phyloP scores from a whole-genome alignment of 345 rosid species.

The Citrus inodora region DNA sequence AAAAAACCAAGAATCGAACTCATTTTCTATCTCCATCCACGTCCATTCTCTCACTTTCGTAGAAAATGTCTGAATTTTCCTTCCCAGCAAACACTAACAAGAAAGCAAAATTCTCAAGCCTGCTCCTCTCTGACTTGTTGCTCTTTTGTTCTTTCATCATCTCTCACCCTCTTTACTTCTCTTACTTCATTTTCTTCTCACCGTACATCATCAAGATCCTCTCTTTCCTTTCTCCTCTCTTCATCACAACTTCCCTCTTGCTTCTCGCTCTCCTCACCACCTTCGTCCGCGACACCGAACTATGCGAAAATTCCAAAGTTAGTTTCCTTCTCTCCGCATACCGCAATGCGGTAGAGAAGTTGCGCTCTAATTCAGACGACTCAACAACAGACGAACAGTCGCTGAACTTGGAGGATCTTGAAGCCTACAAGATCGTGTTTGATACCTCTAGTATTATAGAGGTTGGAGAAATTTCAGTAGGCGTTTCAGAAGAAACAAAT shows the following conservation, averaged over 20 bases:
- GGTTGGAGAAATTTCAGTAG: conserved; percentile 12
- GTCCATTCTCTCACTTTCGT: background rate
- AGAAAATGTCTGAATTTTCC: conserved; percentile 49
- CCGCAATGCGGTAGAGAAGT: conserved; percentile 36
- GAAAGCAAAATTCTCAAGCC: conserved; percentile 26
- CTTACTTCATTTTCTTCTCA: conserved; percentile 54
- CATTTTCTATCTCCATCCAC: conserved; percentile 15
- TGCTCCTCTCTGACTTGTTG: conserved; percentile 44
- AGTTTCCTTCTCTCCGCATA: conserved; percentile 36
- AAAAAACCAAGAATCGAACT: conserved; percentile 9
- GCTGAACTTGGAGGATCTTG: conserved; percentile 39
- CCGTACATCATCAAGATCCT: conserved; percentile 72
- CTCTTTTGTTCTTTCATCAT: conserved; percentile 47
- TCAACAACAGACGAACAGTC: conserved; percentile 19
- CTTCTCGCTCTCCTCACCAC: conserved; percentile 58
- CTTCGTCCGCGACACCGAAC: conserved; percentile 22
- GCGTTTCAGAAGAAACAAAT: conserved; percentile 4
- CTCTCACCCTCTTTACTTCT: conserved; percentile 60
- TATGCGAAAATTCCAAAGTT: conserved; percentile 32
- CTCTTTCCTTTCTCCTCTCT: conserved; percentile 83
- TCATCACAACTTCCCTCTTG: conserved; percentile 68
- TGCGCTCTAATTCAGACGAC: conserved; percentile 35
- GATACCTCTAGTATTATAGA: conserved; percentile 36
- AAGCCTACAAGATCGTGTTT: conserved; percentile 65
- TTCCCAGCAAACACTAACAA: conserved; percentile 19